Evolutionary conservation across 2,329 filamentous ascomycete species (phyloP).

Genomic region (Trichophaea hybrida): DNA sequence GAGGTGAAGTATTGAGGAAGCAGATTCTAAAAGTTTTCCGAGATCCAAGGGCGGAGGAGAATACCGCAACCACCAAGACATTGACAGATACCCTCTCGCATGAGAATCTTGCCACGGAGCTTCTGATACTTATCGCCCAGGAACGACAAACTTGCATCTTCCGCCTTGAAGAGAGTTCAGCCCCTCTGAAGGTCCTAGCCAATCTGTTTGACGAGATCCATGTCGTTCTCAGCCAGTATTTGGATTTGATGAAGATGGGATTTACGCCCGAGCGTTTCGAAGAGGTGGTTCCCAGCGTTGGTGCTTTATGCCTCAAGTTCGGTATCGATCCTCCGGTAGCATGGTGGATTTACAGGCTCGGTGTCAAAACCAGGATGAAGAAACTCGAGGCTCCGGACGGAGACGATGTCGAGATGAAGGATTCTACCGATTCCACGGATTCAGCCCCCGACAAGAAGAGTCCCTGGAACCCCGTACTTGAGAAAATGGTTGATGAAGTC

Average conservation of each 20-base stretch:
- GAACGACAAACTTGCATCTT: conserved; percentile 79
- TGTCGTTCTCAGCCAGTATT: conserved; percentile 68
- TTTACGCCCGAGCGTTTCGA: conserved; percentile 65
- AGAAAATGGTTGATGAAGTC: conserved; percentile 57
- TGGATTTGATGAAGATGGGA: conserved; percentile 75
- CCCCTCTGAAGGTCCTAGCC: conserved; percentile 66
- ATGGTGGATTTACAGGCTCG: conserved; percentile 22
- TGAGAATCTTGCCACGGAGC: conserved; percentile 60
- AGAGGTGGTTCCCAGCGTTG: conserved; percentile 57
- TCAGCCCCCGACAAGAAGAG: conserved; percentile 32
- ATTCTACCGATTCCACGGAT: conserved; percentile 25
- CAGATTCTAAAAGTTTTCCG: conserved; percentile 67
- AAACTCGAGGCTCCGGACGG: conserved; percentile 24
- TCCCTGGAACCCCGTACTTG: conserved; percentile 54
- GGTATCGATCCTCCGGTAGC: conserved; percentile 20
- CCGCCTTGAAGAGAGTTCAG: conserved; percentile 52
- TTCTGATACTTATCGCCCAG: conserved; percentile 82
- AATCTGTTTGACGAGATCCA: conserved; percentile 85
- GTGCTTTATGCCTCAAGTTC: conserved; percentile 33
- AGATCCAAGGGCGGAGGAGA: conserved; percentile 62
- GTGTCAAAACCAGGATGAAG: conserved; percentile 17
- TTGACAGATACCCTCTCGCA: conserved; percentile 67
- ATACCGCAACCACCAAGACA: conserved; percentile 58
- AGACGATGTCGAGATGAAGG: conserved; percentile 34
- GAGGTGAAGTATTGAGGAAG: conserved; percentile 62